phyloP scores from a whole-genome alignment of 2,329 filamentous ascomycete genomes.

The Fusarium caatingaense region DNA sequence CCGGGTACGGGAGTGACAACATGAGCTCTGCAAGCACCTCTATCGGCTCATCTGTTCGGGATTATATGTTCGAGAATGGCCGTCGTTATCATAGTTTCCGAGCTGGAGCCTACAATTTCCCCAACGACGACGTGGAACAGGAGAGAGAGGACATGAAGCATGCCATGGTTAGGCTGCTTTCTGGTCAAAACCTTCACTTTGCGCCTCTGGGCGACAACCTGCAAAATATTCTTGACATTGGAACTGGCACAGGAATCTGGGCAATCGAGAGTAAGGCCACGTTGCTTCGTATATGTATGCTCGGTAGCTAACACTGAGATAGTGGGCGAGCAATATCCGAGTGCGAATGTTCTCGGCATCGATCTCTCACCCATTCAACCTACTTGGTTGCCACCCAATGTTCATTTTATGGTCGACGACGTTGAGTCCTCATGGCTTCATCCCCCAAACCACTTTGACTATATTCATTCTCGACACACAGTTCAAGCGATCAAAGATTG shows the following conservation, averaged over 20 bases:
- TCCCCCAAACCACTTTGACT: slow-evolving; percentile 66
- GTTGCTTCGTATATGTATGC: background rate
- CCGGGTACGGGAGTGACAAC: slow-evolving; percentile 54
- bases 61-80: slow-evolving; percentile 68
- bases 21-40: slow-evolving; percentile 54
- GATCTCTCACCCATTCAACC: slow-evolving; percentile 63
- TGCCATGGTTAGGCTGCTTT: slow-evolving; percentile 61
- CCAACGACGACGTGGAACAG: slow-evolving; percentile 70
- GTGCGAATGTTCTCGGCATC: slow-evolving; percentile 57
- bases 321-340: slow-evolving; percentile 61
- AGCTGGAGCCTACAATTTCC: slow-evolving; percentile 67
- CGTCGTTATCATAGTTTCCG: slow-evolving; percentile 67
- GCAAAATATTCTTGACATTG: slow-evolving; percentile 66
- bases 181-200: slow-evolving; percentile 62
- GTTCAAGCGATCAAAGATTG: slow-evolving; percentile 68
- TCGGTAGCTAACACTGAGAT: slow-evolving; percentile 17
- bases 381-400: slow-evolving; percentile 65
- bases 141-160: slow-evolving; percentile 69
- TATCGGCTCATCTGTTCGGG: slow-evolving; percentile 55
- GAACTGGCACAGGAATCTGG: slow-evolving; percentile 70
- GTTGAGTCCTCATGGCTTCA: slow-evolving; percentile 68
- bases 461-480: slow-evolving; percentile 69
- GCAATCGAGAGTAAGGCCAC: slow-evolving; percentile 62
- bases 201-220: slow-evolving; percentile 61
- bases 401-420: slow-evolving; percentile 68